A percentile compares a stretch with the other conserved stretches of the same genome.
phyloP scores from a whole-genome alignment of 2,329 filamentous ascomycete genomes.

The Fusarium sp. region DNA sequence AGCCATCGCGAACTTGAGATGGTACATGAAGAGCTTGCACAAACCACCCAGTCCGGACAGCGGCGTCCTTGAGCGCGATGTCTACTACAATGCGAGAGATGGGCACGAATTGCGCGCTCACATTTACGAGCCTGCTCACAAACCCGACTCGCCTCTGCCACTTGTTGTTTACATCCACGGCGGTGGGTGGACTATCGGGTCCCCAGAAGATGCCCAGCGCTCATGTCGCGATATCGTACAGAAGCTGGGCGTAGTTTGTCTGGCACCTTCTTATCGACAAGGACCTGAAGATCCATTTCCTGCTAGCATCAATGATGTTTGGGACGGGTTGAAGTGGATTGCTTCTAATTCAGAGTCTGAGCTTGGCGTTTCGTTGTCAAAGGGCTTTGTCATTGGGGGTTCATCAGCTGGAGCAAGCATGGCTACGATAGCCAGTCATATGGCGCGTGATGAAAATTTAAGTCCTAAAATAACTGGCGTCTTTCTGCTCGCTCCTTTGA shows the following conservation, averaged over 20 bases:
- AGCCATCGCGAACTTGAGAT: neutral
- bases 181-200: constrained; percentile 1
- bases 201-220: neutral
- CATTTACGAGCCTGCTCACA: neutral
- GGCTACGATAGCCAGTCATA: neutral
- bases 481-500: neutral
- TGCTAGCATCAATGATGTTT: neutral
- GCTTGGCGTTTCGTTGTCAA: neutral
- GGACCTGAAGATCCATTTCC: neutral
- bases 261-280: neutral
- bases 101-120: neutral
- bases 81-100: neutral
- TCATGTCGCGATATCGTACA: neutral
- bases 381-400: neutral
- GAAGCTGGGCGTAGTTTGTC: neutral
- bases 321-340: neutral
- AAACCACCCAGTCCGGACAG: neutral
- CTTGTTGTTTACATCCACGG: neutral
- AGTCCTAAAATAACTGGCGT: neutral
- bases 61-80: neutral
- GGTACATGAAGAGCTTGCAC: neutral
- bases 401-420: constrained; percentile 1
- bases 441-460: neutral
- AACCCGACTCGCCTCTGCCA: fast-evolving
- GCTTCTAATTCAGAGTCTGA: neutral